Evolutionary conservation across 2,329 filamentous ascomycete species (phyloP), one percentile per base, ranked within the genome.

Genomic region (Sclerotinia nivalis): DNA sequence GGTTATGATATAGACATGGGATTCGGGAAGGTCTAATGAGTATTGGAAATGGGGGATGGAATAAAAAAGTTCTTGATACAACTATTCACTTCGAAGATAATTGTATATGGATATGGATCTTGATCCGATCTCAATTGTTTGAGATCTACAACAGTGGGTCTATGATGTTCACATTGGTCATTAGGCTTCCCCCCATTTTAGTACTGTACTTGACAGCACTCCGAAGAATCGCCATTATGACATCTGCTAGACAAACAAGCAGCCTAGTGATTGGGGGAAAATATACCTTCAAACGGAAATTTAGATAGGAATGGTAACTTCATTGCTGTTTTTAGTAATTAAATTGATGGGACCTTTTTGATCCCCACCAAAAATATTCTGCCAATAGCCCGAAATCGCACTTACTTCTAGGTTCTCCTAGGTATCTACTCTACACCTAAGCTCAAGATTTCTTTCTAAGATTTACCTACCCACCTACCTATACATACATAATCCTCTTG

Each of bases 301-400:
- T 4, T 13, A 28, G 40, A 50, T 49, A 37, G 45, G 31, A 49
- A 25, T n/a, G 22, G 47, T 9, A 40, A 64, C 49, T 64, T 52
- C 22, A 64, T 64, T 40, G 31, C 61, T 20, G 31, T 25, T 64
- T 64, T 64, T 28, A 52, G 61, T 64, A 52, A 64, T 64, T n/a
- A 50, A 64, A 28, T 64, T 28, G 61, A 37, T 49, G 7, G 6
- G 40, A 25, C 31, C 25, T 37, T 28, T 4, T 62, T 62, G 25
- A 34, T 45, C 28, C 60, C 60, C 60, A 64, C 60, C 60, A 50
- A 50, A 37, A 20, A 45, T 50, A 25, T 34, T 12, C 15, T 61
- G 34, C 13, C 43, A 25, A 34, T 37, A 15, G 28, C 13, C 60
- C 60, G 60, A 64, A 64, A n/a, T 64, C 60, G 60, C 45, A 40